Percentiles rank a stretch among this genome's conserved stretches.
These are phyloP conservation scores for Globisporangium nunn DNA, from an alignment of 352 stramenopile genomes.

Conservation along the genomic window DNA sequence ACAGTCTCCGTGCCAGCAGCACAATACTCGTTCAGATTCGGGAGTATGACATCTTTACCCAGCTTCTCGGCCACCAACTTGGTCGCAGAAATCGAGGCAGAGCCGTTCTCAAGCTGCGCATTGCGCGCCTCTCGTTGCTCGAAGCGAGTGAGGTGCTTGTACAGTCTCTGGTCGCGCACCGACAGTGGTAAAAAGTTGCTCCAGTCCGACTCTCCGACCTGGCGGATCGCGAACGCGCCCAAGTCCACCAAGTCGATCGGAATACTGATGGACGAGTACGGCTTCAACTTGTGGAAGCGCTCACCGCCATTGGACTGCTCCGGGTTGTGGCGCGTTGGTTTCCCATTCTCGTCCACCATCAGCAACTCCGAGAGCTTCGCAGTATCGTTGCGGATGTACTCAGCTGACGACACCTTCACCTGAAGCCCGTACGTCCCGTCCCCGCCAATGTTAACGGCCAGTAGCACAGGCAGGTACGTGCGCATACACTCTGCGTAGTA, in stretches of 20 bases:
- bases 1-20: conserved; percentile 51
- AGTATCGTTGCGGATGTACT: conserved; percentile 76
- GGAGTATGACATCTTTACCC: conserved; percentile 49
- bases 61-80: conserved; percentile 64
- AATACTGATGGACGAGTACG: conserved; percentile 52
- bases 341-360: conserved; percentile 46
- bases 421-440: conserved; percentile 74
- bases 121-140: conserved; percentile 67
- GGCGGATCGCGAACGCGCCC: conserved; percentile 74
- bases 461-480: conserved; percentile 59
- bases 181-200: conserved; percentile 71
- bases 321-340: conserved; percentile 51
- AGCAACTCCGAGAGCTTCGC: conserved; percentile 66
- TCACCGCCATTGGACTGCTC: conserved; percentile 36
- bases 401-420: conserved; percentile 64
- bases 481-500: conserved; percentile 67
- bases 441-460: conserved; percentile 61
- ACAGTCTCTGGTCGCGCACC: conserved; percentile 63
- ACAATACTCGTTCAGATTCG: conserved; percentile 34
- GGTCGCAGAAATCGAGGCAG: conserved; percentile 25
- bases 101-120: conserved; percentile 38
- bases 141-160: conserved; percentile 65
- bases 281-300: conserved; percentile 45
- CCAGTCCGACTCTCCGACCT: conserved; percentile 81
- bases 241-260: conserved; percentile 66